A percentile compares a stretch with the other conserved stretches of the same genome.
phyloP scores from a whole-genome alignment of 805 yeast species.

The Clavispora asparagi region DNA sequence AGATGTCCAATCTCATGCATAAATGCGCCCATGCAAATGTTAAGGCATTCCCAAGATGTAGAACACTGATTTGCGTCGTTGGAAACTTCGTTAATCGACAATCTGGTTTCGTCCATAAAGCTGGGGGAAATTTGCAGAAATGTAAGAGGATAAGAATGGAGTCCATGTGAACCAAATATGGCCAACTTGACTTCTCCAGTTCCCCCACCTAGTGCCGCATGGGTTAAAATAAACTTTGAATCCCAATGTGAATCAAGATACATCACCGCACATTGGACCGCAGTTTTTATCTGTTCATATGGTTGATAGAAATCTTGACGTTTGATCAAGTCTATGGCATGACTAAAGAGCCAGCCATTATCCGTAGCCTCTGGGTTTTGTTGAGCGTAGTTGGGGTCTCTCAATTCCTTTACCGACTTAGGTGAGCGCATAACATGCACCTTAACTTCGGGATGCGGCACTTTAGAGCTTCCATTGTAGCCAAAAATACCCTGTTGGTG shows the following conservation, averaged over 20 bases:
- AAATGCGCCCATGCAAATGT: slow-evolving; percentile 86
- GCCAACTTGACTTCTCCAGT: slow-evolving; percentile 66
- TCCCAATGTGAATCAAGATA: slow-evolving; percentile 87
- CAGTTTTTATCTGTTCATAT: slow-evolving; percentile 25
- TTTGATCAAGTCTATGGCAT: slow-evolving; percentile 70
- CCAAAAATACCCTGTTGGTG: slow-evolving; percentile 29
- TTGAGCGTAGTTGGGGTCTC: slow-evolving; percentile 80
- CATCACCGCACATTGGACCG: slow-evolving; percentile 78
- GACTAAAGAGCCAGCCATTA: slow-evolving; percentile 70
- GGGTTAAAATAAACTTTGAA: slow-evolving; percentile 61
- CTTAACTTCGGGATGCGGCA: slow-evolving; percentile 56
- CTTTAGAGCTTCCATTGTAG: slow-evolving; percentile 43
- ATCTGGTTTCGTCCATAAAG: slow-evolving; percentile 66
- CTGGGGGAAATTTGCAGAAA: slow-evolving; percentile 64
- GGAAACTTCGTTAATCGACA: slow-evolving; percentile 70
- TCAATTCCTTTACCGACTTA: slow-evolving; percentile 61
- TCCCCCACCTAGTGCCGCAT: slow-evolving; percentile 95
- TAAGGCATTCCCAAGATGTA: slow-evolving; percentile 83
- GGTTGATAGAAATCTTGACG: slow-evolving; percentile 40
- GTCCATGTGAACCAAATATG: slow-evolving; percentile 89
- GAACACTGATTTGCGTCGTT: slow-evolving; percentile 85
- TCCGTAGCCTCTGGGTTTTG: slow-evolving; percentile 71
- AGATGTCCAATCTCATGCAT: slow-evolving; percentile 94
- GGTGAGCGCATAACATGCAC: slow-evolving; percentile 72
- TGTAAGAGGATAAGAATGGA: slow-evolving; percentile 88